These are phyloP conservation scores for Cucurbita maxima DNA, from an alignment of 306 rosid species.

Conservation along the genomic window DNA sequence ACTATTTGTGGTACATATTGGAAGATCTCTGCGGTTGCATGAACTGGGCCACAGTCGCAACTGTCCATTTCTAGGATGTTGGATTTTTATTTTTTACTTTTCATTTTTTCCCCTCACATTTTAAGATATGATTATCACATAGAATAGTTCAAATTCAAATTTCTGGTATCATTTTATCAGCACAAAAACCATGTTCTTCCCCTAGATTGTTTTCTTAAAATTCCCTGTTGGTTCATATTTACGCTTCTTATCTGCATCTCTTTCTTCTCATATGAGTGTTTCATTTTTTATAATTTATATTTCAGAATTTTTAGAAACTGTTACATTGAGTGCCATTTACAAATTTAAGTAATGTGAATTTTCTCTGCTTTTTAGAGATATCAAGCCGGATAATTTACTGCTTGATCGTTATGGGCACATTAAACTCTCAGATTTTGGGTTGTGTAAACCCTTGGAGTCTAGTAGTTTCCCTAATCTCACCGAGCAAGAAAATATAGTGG, in stretches of 20 bases:
- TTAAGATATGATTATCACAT: not conserved
- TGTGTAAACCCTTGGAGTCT: constrained; percentile 74
- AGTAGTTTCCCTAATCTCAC: constrained; percentile 47
- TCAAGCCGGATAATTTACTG: constrained; percentile 82
- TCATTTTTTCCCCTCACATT: not conserved
- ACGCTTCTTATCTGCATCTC: not conserved
- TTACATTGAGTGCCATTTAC: not conserved
- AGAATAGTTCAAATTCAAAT: not conserved
- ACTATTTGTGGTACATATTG: not conserved
- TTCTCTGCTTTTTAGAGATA: constrained; percentile 40
- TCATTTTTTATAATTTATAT: not conserved
- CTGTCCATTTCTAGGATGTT: not conserved
- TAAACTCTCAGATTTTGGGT: constrained; percentile 83
- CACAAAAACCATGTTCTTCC: not conserved
- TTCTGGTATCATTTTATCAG: not conserved
- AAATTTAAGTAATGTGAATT: not conserved
- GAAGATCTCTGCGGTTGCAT: not conserved
- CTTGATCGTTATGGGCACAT: constrained; percentile 68
- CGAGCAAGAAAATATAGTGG: constrained; percentile 21
- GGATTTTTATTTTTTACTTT: no score
- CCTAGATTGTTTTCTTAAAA: not conserved
- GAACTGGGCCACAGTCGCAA: not conserved
- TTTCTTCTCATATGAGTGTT: not conserved
- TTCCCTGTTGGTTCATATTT: not conserved
- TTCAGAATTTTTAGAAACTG: not conserved